Evolutionary conservation across 2,329 filamentous ascomycete genomes (phyloP), one percentile per base, ranked within the genome.

Genomic region (Elsinoe perseae): DNA sequence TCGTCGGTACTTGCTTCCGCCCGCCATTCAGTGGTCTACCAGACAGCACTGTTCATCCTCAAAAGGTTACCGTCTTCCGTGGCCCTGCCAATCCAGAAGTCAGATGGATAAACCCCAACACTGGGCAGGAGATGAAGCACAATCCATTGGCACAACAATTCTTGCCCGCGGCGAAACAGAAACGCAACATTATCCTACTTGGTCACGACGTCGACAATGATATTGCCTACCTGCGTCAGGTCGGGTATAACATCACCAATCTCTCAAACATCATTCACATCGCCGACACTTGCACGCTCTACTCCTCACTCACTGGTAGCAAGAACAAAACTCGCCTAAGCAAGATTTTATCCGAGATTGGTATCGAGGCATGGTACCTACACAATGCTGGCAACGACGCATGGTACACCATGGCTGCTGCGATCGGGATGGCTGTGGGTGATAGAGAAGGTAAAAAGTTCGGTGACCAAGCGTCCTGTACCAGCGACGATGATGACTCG

Each of bases 151-250:
- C 48, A n/a, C 48, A n/a, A 14, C 16, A 16, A 16, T 52, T 34
- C 28, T 10, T 25, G 14, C 52, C 52, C 7, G 23, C 28, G n/a
- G 59, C 72, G 9, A 61, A 61, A 2, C 68, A 70, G 30, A 66
- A 67, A 43, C 80, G 84, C 23, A 83, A 82, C 40, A 72, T 95
- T 43, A 75, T 95, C 21, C 75, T 97, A 12, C 82, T 96, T 2
- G 93, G 89, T 16, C 91, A 96, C 65, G 85, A 87, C 58, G 70
- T 86, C 8, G 64, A 70, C 1, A 69, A 77, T 9, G 93, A 97
- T 64, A 73, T 95, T 58, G 71, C 73, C 0, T 89, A 86, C 66
- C 77, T 95, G 9, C 70, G 74, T 2, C 71, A 73, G 2, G 66
- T 92, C n/a, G 84, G 84, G 10, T 85, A 86, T 65, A 76, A 86